Conservation (phyloP, 1,284 basidiomycete species). For the Cystobasidiaceae sp. region DNA sequence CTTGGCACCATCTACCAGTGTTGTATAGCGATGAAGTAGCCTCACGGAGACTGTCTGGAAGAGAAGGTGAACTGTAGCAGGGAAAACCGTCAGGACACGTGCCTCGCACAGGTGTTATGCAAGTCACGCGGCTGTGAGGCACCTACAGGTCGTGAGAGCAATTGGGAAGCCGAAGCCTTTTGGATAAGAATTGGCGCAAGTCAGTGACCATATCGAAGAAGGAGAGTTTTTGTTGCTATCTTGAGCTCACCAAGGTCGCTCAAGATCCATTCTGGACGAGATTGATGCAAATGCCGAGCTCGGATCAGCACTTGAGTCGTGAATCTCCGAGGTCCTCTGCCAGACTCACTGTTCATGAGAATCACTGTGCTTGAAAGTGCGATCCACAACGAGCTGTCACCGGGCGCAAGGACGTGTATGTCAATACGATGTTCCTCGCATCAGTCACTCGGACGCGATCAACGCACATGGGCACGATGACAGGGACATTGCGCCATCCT, state of each 20-base stretch:
- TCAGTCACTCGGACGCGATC: neutral
- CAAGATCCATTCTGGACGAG: neutral
- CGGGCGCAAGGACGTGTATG: neutral
- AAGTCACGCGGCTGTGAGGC: neutral
- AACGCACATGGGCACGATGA: neutral
- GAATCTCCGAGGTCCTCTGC: no score
- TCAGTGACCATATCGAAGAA: no score
- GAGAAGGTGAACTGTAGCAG: constrained; percentile 42
- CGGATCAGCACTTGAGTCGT: neutral
- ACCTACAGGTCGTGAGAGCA: constrained; percentile 39
- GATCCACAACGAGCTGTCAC: neutral
- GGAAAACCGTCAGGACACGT: neutral
- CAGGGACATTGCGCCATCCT: constrained; percentile 1
- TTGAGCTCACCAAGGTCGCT: constrained; percentile 3
- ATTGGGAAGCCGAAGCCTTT: constrained; percentile 44
- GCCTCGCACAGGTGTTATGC: neutral
- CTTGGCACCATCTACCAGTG: constrained; percentile 78
- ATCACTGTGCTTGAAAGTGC: neutral
- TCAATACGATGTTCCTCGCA: neutral
- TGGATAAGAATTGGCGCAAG: neutral
- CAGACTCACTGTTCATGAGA: constrained; percentile 7
- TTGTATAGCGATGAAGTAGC: constrained; percentile 78
- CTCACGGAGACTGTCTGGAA: constrained; percentile 79
- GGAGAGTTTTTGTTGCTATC: neutral
- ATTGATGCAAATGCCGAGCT: neutral